Evolutionary conservation across 1,284 basidiomycete genomes (phyloP).

Genomic region (Pseudozyma hubeiensis): DNA sequence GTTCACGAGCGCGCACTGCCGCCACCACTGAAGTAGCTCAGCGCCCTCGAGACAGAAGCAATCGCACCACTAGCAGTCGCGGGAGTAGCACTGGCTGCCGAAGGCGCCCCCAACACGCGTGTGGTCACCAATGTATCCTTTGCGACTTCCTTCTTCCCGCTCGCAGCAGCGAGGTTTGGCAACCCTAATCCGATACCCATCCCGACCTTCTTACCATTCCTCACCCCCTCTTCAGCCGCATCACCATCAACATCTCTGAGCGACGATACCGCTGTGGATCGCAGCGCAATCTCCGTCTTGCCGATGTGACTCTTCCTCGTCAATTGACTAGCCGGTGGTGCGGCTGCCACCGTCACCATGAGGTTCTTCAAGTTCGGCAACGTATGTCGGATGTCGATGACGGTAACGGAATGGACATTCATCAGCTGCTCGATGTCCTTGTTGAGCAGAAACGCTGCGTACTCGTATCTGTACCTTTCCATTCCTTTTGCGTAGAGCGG

Average conservation of each 20-base stretch:
- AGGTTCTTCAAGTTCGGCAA: conserved; percentile 95
- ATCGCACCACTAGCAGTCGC: conserved; percentile 36
- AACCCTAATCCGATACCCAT: conserved; percentile 24
- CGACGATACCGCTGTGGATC: conserved; percentile 4
- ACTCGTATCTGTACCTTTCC: conserved; percentile 96
- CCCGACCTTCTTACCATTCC: conserved; percentile 9
- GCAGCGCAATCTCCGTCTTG: conserved; percentile 42
- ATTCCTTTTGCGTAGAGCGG: conserved; percentile 93
- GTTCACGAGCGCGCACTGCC: background rate
- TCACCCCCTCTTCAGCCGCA: background rate
- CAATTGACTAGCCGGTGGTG: conserved; percentile 36
- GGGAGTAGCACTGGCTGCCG: conserved; percentile 8
- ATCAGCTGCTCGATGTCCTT: conserved; percentile 84
- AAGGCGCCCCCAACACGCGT: conserved; percentile 34
- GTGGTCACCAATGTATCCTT: conserved; percentile 35
- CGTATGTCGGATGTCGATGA: conserved; percentile 94
- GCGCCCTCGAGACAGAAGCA: conserved; percentile 35
- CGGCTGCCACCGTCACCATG: conserved; percentile 77
- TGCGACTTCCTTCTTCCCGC: conserved; percentile 6
- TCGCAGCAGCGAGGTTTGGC: conserved; percentile 7
- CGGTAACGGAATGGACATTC: conserved; percentile 70
- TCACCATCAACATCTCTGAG: background rate
- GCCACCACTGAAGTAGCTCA: conserved; percentile 44
- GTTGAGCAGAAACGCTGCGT: conserved; percentile 95
- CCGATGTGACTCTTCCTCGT: conserved; percentile 48